These are phyloP conservation scores for Didymella glomerata DNA, from an alignment of 2,329 filamentous ascomycete genomes.

Conservation along the genomic window DNA sequence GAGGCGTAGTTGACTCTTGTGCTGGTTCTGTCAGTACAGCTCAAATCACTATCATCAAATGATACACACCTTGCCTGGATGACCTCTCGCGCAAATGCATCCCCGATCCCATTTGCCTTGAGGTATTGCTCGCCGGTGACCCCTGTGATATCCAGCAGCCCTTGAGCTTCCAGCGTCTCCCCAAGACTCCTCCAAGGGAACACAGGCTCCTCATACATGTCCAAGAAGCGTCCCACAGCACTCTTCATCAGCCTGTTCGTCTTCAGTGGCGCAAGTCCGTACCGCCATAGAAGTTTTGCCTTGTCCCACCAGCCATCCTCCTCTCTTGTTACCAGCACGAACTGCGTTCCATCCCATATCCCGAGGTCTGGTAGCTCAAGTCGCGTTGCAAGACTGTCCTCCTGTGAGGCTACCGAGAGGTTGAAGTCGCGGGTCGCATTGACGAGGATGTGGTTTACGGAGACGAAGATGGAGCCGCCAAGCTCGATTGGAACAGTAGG, in stretches of 20 bases:
- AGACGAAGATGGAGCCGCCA: conserved; percentile 90
- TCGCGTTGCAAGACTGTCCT: conserved; percentile 46
- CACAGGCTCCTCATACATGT: conserved; percentile 79
- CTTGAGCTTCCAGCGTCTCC: conserved; percentile 71
- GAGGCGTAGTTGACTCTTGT: conserved; percentile 96
- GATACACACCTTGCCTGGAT: conserved; percentile 71
- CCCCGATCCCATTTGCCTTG: conserved; percentile 70
- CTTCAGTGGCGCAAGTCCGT: conserved; percentile 79
- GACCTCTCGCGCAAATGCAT: conserved; percentile 77
- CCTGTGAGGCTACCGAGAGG: conserved; percentile 60
- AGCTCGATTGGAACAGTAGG: conserved; percentile 77
- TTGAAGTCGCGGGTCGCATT: conserved; percentile 75
- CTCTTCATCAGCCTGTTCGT: conserved; percentile 76
- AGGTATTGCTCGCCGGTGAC: conserved; percentile 79
- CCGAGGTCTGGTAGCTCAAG: conserved; percentile 63
- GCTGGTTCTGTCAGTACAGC: conserved; percentile 50
- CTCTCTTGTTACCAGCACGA: conserved; percentile 73
- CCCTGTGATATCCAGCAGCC: conserved; percentile 70
- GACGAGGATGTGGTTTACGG: conserved; percentile 82
- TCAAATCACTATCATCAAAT: neutral
- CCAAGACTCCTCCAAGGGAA: conserved; percentile 87
- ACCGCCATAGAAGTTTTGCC: conserved; percentile 82
- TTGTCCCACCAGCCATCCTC: conserved; percentile 79
- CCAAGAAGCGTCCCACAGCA: conserved; percentile 76
- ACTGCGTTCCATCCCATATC: conserved; percentile 82